Evolutionary conservation across 73 alveolate genomes (phyloP).

Genomic region (Tetrahymena malaccensis): DNA sequence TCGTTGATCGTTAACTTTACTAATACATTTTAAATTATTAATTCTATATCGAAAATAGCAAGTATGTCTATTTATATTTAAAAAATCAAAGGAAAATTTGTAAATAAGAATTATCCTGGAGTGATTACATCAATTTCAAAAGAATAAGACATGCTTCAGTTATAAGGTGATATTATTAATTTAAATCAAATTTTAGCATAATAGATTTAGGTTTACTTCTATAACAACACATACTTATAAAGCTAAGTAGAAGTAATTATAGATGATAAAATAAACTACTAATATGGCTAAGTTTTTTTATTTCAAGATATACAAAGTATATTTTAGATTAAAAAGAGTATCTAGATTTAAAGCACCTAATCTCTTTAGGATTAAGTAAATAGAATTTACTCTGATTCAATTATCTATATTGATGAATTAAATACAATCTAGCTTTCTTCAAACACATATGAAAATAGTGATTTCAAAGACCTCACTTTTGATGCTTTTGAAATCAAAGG

Average conservation of each 20-base stretch:
- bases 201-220: not conserved
- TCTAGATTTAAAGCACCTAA: too few species aligned
- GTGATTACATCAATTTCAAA: not conserved
- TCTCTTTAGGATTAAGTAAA: not conserved
- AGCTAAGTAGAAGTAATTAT: not conserved
- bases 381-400: not conserved
- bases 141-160: not conserved
- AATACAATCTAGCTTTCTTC: not conserved
- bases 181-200: too few species aligned
- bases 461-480: not conserved
- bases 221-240: too few species aligned
- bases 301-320: not conserved
- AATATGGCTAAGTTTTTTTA: not conserved
- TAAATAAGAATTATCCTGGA: not conserved
- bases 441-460: not conserved
- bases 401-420: not conserved
- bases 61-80: not conserved
- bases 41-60: not conserved
- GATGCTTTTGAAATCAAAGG: not conserved
- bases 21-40: too few species aligned
- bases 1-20: not conserved
- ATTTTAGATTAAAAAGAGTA: too few species aligned
- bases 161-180: not conserved
- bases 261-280: not conserved
- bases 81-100: not conserved